Evolutionary conservation across 768 basidiomycete genomes (phyloP).

Genomic region (Lactifluus subvellereus): DNA sequence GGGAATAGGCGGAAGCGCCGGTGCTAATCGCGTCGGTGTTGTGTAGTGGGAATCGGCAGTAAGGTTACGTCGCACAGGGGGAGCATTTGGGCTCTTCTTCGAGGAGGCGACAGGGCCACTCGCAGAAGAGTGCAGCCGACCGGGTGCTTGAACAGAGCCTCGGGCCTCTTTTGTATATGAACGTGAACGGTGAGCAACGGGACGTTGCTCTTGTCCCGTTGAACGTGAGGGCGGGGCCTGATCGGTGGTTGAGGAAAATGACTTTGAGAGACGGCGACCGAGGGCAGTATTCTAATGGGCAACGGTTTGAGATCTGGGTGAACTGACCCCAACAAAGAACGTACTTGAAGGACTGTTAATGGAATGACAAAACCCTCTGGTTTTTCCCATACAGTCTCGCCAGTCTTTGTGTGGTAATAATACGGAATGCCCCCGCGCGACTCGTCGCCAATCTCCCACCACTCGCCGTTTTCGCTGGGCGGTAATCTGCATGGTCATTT

Average conservation of each 20-base stretch:
- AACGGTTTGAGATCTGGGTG: conserved; percentile 15
- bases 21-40: conserved; percentile 22
- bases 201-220: conserved; percentile 1
- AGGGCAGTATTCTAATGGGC: conserved; percentile 58
- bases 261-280: conserved; percentile 56
- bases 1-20: conserved; percentile 32
- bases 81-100: conserved; percentile 12
- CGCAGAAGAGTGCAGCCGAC: conserved; percentile 14
- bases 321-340: conserved; percentile 9
- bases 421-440: conserved; percentile 79
- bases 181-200: conserved; percentile 6
- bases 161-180: conserved; percentile 13
- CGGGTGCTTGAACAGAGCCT: neutral
- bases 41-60: conserved; percentile 20
- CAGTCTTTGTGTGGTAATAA: conserved; percentile 91
- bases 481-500: conserved; percentile 51
- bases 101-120: neutral
- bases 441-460: conserved; percentile 93
- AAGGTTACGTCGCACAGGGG: conserved; percentile 20
- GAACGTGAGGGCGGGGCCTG: conserved; percentile 12
- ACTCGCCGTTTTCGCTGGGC: conserved; percentile 79
- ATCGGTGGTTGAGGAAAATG: conserved; percentile 26
- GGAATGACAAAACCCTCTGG: conserved; percentile 89
- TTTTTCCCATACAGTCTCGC: conserved; percentile 90
- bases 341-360: conserved; percentile 78